Conservation (phyloP, 1,284 basidiomycete species). For the Rugosomyces carneus region DNA sequence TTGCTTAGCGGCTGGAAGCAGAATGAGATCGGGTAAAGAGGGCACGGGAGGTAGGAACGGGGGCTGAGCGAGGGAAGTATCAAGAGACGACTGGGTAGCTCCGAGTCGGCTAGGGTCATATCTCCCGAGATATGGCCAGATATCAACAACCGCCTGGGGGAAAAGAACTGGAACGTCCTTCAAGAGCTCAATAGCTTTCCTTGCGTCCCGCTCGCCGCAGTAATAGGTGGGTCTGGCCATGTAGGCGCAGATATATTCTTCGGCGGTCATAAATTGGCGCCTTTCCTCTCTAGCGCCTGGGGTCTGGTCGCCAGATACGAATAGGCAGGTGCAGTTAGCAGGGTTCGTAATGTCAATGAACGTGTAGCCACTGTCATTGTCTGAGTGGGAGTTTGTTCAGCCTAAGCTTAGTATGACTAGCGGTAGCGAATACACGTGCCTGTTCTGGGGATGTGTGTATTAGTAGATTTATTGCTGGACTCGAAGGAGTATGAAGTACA, state of each 20-base stretch:
- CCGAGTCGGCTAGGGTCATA: background rate
- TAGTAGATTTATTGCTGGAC: conserved; percentile 15
- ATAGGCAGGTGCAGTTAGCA: conserved; percentile 28
- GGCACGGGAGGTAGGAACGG: conserved; percentile 3
- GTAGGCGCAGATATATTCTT: conserved; percentile 25
- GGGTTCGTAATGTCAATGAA: conserved; percentile 29
- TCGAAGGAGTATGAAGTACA: conserved; percentile 13
- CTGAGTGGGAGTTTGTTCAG: background rate
- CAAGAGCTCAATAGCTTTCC: conserved; percentile 1
- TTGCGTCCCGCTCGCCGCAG: background rate
- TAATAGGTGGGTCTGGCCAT: conserved; percentile 19
- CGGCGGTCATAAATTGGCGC: conserved; percentile 22
- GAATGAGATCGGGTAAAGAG: conserved; percentile 6
- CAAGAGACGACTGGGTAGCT: background rate
- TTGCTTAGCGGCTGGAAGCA: conserved; percentile 7
- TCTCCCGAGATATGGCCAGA: conserved; percentile 14
- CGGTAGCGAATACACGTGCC: conserved; percentile 17
- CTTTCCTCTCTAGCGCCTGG: background rate
- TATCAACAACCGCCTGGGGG: conserved; percentile 9
- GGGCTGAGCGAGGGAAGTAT: background rate
- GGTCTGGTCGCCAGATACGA: conserved; percentile 14
- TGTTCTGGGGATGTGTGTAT: conserved; percentile 23
- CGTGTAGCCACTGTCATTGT: conserved; percentile 31
- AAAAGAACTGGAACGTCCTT: conserved; percentile 3
- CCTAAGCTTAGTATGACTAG: too few species aligned